These are phyloP conservation scores for Aspergillus niger DNA, from an alignment of 2,329 filamentous ascomycete species.

Conservation along the genomic window DNA sequence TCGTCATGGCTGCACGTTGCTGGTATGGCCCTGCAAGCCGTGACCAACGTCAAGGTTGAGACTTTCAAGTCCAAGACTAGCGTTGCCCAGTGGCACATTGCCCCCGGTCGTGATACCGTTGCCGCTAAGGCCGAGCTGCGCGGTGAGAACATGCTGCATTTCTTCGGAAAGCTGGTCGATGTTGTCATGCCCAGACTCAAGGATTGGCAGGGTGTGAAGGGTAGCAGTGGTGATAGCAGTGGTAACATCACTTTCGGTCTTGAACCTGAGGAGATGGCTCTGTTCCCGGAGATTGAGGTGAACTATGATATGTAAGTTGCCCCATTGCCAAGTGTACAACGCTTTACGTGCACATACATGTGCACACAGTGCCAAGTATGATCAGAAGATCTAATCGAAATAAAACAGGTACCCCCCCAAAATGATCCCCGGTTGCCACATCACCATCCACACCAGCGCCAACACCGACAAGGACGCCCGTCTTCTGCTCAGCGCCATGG, in stretches of 20 bases:
- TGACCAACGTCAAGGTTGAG: constrained; percentile 73
- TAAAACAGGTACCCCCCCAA: constrained; percentile 60
- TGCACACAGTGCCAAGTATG: no score
- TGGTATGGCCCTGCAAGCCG: constrained; percentile 79
- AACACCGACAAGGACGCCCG: constrained; percentile 82
- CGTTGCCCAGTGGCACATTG: constrained; percentile 74
- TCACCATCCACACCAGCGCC: constrained; percentile 81
- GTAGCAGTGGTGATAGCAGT: constrained; percentile 77
- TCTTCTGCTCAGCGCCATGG: constrained; percentile 70
- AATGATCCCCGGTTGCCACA: constrained; percentile 83
- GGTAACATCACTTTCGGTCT: constrained; percentile 88
- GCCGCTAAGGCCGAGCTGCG: constrained; percentile 75
- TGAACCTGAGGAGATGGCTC: constrained; percentile 69
- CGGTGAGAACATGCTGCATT: constrained; percentile 83
- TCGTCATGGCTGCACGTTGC: constrained; percentile 77
- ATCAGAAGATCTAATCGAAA: not conserved
- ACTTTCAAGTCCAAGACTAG: constrained; percentile 70
- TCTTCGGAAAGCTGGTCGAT: constrained; percentile 85
- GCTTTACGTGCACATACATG: no score
- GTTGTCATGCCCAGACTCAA: constrained; percentile 93
- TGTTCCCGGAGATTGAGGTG: constrained; percentile 92
- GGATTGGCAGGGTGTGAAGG: constrained; percentile 84
- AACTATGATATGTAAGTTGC: constrained; percentile 82
- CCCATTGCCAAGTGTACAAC: no score
- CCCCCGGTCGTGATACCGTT: constrained; percentile 66